These are phyloP conservation scores for Phytophthora meadii DNA, from an alignment of 352 stramenopile species.

Conservation along the genomic window DNA sequence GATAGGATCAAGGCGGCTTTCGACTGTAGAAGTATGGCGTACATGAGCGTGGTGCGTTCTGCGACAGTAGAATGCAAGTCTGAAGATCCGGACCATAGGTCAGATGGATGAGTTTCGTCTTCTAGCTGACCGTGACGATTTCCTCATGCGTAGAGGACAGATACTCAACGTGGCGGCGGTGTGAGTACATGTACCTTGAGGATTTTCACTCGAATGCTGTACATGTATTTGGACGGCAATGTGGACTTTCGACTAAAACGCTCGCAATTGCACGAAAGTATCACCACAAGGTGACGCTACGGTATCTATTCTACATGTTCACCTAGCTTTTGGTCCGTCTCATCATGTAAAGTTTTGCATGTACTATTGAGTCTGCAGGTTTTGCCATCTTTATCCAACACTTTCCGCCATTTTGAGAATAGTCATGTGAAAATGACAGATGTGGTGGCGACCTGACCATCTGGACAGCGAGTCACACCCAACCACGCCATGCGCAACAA, in stretches of 20 bases:
- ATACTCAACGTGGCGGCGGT: slow-evolving; percentile 5
- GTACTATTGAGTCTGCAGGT: background rate
- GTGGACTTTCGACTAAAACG: slow-evolving; percentile 31
- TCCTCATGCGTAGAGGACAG: slow-evolving; percentile 14
- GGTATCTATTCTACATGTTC: background rate
- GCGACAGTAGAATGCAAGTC: slow-evolving; percentile 13
- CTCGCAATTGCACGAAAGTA: slow-evolving; percentile 10
- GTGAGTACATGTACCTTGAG: background rate
- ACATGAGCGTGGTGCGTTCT: slow-evolving; percentile 7
- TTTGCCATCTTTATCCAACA: slow-evolving; percentile 18
- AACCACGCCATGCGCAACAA: slow-evolving; percentile 29
- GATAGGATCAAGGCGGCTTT: slow-evolving; percentile 4
- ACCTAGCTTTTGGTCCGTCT: slow-evolving; percentile 2
- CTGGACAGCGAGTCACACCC: slow-evolving; percentile 22
- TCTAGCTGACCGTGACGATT: slow-evolving; percentile 8
- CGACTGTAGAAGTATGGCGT: slow-evolving; percentile 17
- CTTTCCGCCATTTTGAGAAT: background rate
- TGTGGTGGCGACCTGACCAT: slow-evolving; percentile 33
- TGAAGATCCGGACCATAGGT: slow-evolving; percentile 21
- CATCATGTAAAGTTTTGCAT: too few relatives aligned
- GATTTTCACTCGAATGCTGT: slow-evolving; percentile 1
- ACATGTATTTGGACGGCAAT: slow-evolving; percentile 3
- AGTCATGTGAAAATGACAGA: slow-evolving; percentile 7
- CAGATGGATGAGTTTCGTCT: slow-evolving; percentile 7
- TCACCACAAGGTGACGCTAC: slow-evolving; percentile 11